Evolutionary conservation across 768 basidiomycete species (phyloP).

Genomic region (Lanmaoa pseudosensibilis): DNA sequence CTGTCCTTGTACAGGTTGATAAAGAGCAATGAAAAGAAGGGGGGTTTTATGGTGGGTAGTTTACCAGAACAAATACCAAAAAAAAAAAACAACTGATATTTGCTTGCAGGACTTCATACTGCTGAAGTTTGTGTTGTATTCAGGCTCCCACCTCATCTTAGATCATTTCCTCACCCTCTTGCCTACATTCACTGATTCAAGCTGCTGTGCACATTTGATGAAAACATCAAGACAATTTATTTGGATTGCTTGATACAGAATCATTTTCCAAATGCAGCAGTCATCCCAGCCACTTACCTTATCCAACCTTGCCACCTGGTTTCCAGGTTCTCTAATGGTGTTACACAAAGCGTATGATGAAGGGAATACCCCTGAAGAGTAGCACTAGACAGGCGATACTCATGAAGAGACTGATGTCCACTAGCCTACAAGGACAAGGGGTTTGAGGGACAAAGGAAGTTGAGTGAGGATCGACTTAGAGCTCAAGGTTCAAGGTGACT

Average conservation of each 20-base stretch:
- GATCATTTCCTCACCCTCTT: neutral
- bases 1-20: neutral
- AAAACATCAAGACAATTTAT: too few species aligned
- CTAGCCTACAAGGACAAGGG: too few species aligned
- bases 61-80: neutral
- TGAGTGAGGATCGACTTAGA: too few species aligned
- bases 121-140: neutral
- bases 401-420: too few species aligned
- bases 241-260: neutral
- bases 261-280: neutral
- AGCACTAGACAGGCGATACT: too few species aligned
- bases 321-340: neutral
- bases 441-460: too few species aligned
- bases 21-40: neutral
- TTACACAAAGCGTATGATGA: too few species aligned
- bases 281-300: neutral
- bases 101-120: neutral
- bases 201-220: neutral
- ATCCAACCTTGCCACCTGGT: neutral
- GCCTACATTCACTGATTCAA: neutral
- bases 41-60: neutral
- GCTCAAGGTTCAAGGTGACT: too few species aligned
- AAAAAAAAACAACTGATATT: neutral
- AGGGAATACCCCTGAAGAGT: too few species aligned
- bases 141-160: neutral